These are phyloP conservation scores for Hirsutella thompsonii DNA, from an alignment of 2,329 filamentous ascomycete species.

Conservation along the genomic window DNA sequence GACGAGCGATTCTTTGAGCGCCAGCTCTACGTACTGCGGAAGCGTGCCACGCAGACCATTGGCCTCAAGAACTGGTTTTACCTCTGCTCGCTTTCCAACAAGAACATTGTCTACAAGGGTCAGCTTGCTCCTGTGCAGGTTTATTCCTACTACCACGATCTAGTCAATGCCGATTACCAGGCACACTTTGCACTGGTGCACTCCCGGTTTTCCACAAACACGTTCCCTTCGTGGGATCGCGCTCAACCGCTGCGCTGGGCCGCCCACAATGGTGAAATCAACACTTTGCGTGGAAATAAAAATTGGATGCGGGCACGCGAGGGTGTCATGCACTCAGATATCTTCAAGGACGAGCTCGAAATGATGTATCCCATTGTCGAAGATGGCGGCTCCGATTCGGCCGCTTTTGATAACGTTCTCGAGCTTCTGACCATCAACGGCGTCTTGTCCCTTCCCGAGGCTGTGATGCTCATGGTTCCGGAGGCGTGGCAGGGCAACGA, in stretches of 20 bases:
- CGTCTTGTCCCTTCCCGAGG: conserved; percentile 86
- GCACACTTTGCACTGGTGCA: conserved; percentile 94
- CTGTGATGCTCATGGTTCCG: conserved; percentile 97
- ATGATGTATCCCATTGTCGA: conserved; percentile 87
- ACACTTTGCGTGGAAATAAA: conserved; percentile 94
- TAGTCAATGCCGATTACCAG: conserved; percentile 95
- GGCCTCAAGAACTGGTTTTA: conserved; percentile 99
- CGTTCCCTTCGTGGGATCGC: conserved; percentile 96
- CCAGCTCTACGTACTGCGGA: conserved; percentile 87
- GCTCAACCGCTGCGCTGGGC: conserved; percentile 94
- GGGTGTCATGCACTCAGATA: conserved; percentile 82
- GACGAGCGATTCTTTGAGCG: conserved; percentile 80
- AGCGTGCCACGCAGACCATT: conserved; percentile 88
- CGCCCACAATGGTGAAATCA: conserved; percentile 97
- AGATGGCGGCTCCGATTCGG: conserved; percentile 91
- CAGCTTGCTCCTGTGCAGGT: conserved; percentile 90
- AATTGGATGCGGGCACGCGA: conserved; percentile 99
- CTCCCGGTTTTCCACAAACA: conserved; percentile 96
- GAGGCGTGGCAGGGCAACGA: conserved; percentile 95
- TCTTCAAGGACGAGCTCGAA: conserved; percentile 89
- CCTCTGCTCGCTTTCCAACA: conserved; percentile 89
- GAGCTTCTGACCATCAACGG: conserved; percentile 92
- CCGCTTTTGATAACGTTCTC: conserved; percentile 92
- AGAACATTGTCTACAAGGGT: conserved; percentile 98
- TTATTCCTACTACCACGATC: conserved; percentile 94